Conservation (phyloP, 352 stramenopile genomes). For the Phytophthora agathidicida region DNA sequence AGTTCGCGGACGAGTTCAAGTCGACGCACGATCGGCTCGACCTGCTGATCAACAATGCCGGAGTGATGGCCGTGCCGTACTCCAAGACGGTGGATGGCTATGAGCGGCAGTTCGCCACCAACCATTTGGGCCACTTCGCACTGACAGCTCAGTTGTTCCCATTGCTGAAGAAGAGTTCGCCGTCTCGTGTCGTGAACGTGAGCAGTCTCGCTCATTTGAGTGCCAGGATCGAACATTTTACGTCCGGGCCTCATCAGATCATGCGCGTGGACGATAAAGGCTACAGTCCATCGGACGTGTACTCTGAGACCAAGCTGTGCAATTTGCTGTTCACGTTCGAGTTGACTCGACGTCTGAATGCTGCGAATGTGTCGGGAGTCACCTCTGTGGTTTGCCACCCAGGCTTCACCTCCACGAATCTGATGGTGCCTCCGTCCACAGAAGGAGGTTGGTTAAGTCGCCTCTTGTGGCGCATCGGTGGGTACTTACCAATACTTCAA, state of each 20-base stretch:
- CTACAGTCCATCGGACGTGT: slow-evolving; percentile 34
- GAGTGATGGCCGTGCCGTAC: slow-evolving; percentile 25
- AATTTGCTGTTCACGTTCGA: slow-evolving; percentile 65
- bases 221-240: slow-evolving; percentile 25
- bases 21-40: slow-evolving; percentile 40
- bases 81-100: slow-evolving; percentile 27
- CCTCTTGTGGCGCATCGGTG: slow-evolving; percentile 1
- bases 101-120: slow-evolving; percentile 36
- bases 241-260: slow-evolving; percentile 9
- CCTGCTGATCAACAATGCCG: slow-evolving; percentile 37
- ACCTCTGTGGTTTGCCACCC: slow-evolving; percentile 41
- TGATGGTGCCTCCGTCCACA: slow-evolving; percentile 9
- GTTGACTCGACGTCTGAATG: slow-evolving; percentile 39
- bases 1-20: slow-evolving; percentile 50
- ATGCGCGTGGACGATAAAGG: slow-evolving; percentile 10
- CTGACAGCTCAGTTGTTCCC: slow-evolving; percentile 53
- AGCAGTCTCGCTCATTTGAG: slow-evolving; percentile 43
- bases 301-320: slow-evolving; percentile 54
- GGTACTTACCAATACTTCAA: slow-evolving; percentile 9
- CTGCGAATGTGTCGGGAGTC: slow-evolving; percentile 22
- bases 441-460: slow-evolving; percentile 19
- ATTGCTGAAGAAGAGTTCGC: slow-evolving; percentile 32
- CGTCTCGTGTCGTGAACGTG: slow-evolving; percentile 30
- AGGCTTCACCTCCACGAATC: slow-evolving; percentile 33
- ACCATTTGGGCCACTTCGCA: slow-evolving; percentile 38